These are phyloP conservation scores for Pharnaceum exiguum DNA, from an alignment of 148 eudicot genomes.

Conservation along the genomic window DNA sequence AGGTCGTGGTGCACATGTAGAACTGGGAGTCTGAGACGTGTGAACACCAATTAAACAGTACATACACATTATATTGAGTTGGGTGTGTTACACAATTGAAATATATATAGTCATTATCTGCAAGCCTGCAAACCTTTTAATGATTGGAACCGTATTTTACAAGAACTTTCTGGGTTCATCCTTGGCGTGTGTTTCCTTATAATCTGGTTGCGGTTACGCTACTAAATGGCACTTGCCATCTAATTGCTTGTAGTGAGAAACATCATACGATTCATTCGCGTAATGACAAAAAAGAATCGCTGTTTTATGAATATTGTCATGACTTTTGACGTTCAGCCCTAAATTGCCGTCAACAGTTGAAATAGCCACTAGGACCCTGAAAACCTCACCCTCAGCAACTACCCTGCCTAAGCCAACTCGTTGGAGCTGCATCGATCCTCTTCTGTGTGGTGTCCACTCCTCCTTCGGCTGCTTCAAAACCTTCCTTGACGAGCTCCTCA, in stretches of 20 bases:
- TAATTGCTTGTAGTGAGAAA: too few species aligned
- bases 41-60: background rate
- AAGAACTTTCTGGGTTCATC: too few species aligned
- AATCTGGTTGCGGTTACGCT: too few species aligned
- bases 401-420: constrained; percentile 57
- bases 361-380: constrained; percentile 63
- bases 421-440: constrained; percentile 29
- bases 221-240: too few species aligned
- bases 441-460: constrained; percentile 37
- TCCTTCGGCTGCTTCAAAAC: constrained; percentile 39
- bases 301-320: too few species aligned
- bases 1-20: constrained; percentile 15
- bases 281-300: background rate
- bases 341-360: constrained; percentile 75
- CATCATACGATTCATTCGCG: too few species aligned
- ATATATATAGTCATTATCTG: too few species aligned
- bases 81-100: too few species aligned
- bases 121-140: too few species aligned
- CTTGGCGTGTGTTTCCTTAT: too few species aligned
- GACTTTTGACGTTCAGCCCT: constrained; percentile 47
- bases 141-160: too few species aligned
- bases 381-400: constrained; percentile 71
- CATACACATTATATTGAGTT: constrained; percentile 3
- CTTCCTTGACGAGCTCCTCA: constrained; percentile 62
- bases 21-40: constrained; percentile 7